These are phyloP conservation scores for Royoungia palumana DNA, from an alignment of 768 basidiomycete genomes.

Conservation along the genomic window DNA sequence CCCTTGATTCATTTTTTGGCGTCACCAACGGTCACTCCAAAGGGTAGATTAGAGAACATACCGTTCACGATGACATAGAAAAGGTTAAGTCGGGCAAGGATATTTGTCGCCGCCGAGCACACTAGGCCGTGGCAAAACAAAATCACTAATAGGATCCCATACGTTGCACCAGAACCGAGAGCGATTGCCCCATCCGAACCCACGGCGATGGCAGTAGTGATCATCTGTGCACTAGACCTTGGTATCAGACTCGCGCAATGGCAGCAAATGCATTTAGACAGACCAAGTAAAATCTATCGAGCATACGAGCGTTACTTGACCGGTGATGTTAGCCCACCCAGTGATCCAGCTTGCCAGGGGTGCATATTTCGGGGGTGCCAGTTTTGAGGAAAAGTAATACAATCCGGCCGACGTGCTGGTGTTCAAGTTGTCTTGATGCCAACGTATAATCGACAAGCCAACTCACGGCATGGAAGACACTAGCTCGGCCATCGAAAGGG, in stretches of 20 bases:
- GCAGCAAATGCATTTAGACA: slow-evolving; percentile 6
- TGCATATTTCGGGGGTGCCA: slow-evolving; percentile 60
- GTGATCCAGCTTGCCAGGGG: slow-evolving; percentile 57
- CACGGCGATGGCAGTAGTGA: slow-evolving; percentile 66
- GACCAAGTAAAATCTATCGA: slow-evolving; percentile 72
- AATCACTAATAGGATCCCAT: slow-evolving; percentile 63
- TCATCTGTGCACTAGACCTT: slow-evolving; percentile 62
- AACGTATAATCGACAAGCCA: neutral
- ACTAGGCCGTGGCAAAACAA: slow-evolving; percentile 65
- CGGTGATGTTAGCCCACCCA: slow-evolving; percentile 73
- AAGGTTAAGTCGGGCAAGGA: slow-evolving; percentile 66
- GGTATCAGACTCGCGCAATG: neutral
- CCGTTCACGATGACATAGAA: slow-evolving; percentile 68
- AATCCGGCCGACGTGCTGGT: slow-evolving; percentile 71
- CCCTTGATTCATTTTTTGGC: slow-evolving; percentile 35
- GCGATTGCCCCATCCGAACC: slow-evolving; percentile 49
- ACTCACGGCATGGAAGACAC: slow-evolving; percentile 75
- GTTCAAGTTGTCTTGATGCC: neutral
- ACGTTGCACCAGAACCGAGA: slow-evolving; percentile 59
- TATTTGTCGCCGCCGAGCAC: slow-evolving; percentile 64
- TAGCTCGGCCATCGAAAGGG: slow-evolving; percentile 70
- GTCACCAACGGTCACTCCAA: neutral
- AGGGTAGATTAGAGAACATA: slow-evolving; percentile 27
- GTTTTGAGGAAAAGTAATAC: slow-evolving; percentile 75
- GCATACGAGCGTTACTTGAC: slow-evolving; percentile 66